Percentiles rank a stretch among this genome's conserved stretches.
Conservation (phyloP, 352 stramenopile genomes). For the Globisporangium echinulatum region DNA sequence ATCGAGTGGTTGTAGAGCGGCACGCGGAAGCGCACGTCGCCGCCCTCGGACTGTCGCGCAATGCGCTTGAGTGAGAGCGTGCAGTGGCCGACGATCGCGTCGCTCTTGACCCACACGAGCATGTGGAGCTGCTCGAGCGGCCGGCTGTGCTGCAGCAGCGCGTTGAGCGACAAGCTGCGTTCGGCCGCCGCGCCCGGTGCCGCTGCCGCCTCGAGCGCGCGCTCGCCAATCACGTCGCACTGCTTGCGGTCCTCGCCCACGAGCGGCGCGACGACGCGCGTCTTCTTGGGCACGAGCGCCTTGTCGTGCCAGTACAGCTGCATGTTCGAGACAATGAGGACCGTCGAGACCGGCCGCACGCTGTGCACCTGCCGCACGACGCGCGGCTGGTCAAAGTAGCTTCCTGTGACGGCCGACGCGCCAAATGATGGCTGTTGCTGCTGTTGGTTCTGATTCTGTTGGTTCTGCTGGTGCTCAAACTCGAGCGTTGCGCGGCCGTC, state of each 20-base stretch:
- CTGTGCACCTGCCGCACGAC: conserved; percentile 59
- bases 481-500: conserved; percentile 1
- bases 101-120: conserved; percentile 80
- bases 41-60: conserved; percentile 53
- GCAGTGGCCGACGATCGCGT: conserved; percentile 73
- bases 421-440: conserved; percentile 4
- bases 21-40: conserved; percentile 68
- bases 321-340: conserved; percentile 75
- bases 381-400: conserved; percentile 74
- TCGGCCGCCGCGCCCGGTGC: conserved; percentile 19
- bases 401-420: conserved; percentile 23
- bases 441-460: conserved; percentile 18
- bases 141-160: conserved; percentile 62
- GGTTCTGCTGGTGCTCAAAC: conserved; percentile 1
- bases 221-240: conserved; percentile 71
- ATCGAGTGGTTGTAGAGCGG: conserved; percentile 78
- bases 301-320: conserved; percentile 64
- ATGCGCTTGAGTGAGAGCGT: conserved; percentile 78
- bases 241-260: conserved; percentile 75
- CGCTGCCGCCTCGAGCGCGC: conserved; percentile 21
- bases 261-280: conserved; percentile 62
- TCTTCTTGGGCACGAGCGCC: conserved; percentile 73
- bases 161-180: conserved; percentile 62
- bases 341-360: conserved; percentile 53
- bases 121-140: conserved; percentile 76